Conservation (phyloP, 345 rosid genomes). For the Eutrema yunnanense region DNA sequence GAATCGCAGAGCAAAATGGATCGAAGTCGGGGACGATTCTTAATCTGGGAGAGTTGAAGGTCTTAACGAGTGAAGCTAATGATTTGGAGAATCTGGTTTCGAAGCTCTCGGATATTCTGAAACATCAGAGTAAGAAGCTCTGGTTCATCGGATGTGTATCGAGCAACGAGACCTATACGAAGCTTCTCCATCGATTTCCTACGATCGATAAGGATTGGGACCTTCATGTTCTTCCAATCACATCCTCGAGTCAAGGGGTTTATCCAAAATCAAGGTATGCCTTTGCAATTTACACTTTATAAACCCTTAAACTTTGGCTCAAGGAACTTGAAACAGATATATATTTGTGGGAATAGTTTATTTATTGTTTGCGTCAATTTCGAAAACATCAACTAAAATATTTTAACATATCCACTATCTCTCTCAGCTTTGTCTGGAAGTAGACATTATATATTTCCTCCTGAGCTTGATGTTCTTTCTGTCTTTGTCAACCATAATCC, state of each 20-base stretch:
- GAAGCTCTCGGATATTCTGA: conserved; percentile 40
- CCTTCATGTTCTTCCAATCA: conserved; percentile 51
- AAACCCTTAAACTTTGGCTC: not conserved
- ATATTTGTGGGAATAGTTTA: conserved; percentile 8
- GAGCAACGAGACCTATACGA: conserved; percentile 41
- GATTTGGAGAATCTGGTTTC: conserved; percentile 30
- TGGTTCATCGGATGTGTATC: conserved; percentile 51
- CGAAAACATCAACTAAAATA: conserved; percentile 10
- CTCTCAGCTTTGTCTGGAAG: not conserved
- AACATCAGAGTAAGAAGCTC: conserved; percentile 25
- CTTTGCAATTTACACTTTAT: not conserved
- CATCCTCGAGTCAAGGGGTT: conserved; percentile 30
- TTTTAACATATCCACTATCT: conserved; percentile 6
- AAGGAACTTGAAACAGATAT: not conserved
- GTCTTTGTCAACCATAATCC: not conserved
- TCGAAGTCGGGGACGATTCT: conserved; percentile 34
- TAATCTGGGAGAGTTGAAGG: conserved; percentile 52
- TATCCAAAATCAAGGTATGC: conserved; percentile 51
- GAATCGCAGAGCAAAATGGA: conserved; percentile 11
- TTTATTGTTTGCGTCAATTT: conserved; percentile 7
- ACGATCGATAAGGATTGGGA: conserved; percentile 54
- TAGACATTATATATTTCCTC: not conserved
- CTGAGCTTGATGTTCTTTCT: not conserved
- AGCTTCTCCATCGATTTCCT: conserved; percentile 42
- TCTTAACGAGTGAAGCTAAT: conserved; percentile 26